Evolutionary conservation across 495 filamentous ascomycete genomes (phyloP), one percentile per base, ranked within the genome.

Genomic region (Talaromyces stipitatus): DNA sequence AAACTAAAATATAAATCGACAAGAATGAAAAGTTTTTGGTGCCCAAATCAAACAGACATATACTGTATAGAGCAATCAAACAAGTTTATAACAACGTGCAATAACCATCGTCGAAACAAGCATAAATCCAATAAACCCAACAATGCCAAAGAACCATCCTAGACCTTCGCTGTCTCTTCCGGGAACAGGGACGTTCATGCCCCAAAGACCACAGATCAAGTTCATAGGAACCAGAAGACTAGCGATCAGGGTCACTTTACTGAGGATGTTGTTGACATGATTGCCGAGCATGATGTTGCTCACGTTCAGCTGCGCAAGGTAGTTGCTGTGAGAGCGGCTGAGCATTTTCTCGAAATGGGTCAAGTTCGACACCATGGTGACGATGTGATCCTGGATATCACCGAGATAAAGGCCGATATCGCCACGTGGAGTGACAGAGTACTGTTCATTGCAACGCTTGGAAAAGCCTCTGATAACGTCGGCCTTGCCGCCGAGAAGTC

Each of bases 341-440:
- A 98, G 83, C 81, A 98, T 97, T 76, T 97, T 97, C 68, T 98
- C 95, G 62, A 94, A 97, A 66, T 98, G 94, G 9, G 82, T 85
- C 54, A 98, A 73, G 69, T 96, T 98, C 61, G 85, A 89, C 83
- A 95, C 95, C 94, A 97, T 97, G 58, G 94, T 97, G 29, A 98
- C 90, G 30, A 98, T 92, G 79, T 98, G 94, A 73, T 98, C 94
- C 68, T 98, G 94, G 59, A 97, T 95, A 75, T 98, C 94, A 59
- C 90, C 89, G 2, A 98, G 77, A 65, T 97, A 98, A 58, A 98
- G 80, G 12, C 92, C 94, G 63, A 98, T 96, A 67, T 98, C 94
- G 69, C 90, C 91, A 24, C 90, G 87, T 0, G 94, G 94, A 11
- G 94, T 95, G 50, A 97, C 86, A 61, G 89, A 85, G 78, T 94